Base-by-base conservation (phyloP, 2,329 filamentous ascomycete species). In the Eurotiales sp. region DNA sequence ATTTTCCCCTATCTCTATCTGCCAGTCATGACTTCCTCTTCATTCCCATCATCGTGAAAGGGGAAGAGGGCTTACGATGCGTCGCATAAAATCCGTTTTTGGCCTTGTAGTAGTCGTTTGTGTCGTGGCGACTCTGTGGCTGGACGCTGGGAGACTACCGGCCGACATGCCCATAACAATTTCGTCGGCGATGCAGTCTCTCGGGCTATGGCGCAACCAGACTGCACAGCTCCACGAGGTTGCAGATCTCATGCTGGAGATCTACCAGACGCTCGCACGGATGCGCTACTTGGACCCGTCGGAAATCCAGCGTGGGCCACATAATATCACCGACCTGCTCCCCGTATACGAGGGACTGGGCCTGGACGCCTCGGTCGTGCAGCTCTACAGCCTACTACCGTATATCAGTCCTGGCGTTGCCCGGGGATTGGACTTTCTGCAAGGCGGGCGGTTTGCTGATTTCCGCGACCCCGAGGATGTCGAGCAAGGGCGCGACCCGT, bases 161-260 rank as follows among this genome's bases (percentile, higher is more conserved):
- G n/a, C 25, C 5, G 25, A 6, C 10, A 27, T 27, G 5, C 25
- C 25, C n/a, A n/a, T n/a, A n/a, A 10, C 10, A 10, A 27, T 27
- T 27, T 27, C 25, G 5, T 27, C 10, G 25, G 25, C 25, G 25
- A 27, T 27, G 25, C 25, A 27, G 10, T 27, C 25, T 27, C 25
- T 27, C 5, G 25, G 25, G 5, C 25, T 27, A 5, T 27, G 25
- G 25, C 25, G 25, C 25, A 27, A 10, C 25, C 25, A 27, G 25
- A 27, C 25, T 5, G 25, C 5, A 27, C 25, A 41, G 25, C 60
- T 65, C 10, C 56, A 63, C 14, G 55, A 63, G 37, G 61, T 65
- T 8, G 62, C 64, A 19, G 53, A 63, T 30, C 44, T 55, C 30
- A 52, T 67, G 51, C 59, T 64, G 11, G 45, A 62, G n/a, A 62